Evolutionary conservation across 2,329 filamentous ascomycete species (phyloP).

Genomic region (Pestalotiopsis sp.): DNA sequence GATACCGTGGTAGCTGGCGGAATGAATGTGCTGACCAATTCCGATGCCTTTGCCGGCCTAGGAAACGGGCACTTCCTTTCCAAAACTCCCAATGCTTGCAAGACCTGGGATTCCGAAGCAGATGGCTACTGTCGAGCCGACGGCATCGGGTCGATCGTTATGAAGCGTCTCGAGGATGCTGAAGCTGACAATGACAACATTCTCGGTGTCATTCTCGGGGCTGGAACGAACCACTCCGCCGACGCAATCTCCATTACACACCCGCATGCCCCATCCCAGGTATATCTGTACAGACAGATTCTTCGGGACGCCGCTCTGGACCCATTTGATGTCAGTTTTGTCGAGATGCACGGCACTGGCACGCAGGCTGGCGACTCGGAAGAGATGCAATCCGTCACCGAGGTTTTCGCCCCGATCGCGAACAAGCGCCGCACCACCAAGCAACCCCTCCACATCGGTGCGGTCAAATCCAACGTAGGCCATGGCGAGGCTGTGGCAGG

Average conservation of each 20-base stretch:
- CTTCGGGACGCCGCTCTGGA: slow-evolving; percentile 61
- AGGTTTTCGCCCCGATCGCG: slow-evolving; percentile 58
- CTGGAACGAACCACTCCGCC: slow-evolving; percentile 72
- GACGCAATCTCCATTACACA: slow-evolving; percentile 73
- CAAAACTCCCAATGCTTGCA: slow-evolving; percentile 33
- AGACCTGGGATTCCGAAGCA: slow-evolving; percentile 68
- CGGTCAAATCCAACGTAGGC: slow-evolving; percentile 52
- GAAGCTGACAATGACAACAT: slow-evolving; percentile 31
- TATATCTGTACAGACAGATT: slow-evolving; percentile 58
- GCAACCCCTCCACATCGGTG: slow-evolving; percentile 47
- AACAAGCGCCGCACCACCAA: slow-evolving; percentile 39
- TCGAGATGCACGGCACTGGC: slow-evolving; percentile 73
- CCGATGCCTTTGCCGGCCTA: slow-evolving; percentile 67
- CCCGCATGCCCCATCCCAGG: slow-evolving; percentile 65
- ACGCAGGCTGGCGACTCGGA: slow-evolving; percentile 70
- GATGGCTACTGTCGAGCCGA: slow-evolving; percentile 50
- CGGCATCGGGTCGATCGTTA: slow-evolving; percentile 23
- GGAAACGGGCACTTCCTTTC: slow-evolving; percentile 69
- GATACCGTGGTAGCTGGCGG: slow-evolving; percentile 70
- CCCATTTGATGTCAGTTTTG: slow-evolving; percentile 56
- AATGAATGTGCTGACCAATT: slow-evolving; percentile 67
- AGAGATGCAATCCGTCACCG: slow-evolving; percentile 66
- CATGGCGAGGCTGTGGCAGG: slow-evolving; percentile 49
- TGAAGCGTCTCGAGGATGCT: slow-evolving; percentile 27
- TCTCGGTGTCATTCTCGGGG: slow-evolving; percentile 42